These are phyloP conservation scores for Phoma sp. DNA, from an alignment of 2,329 filamentous ascomycete species.

Conservation along the genomic window DNA sequence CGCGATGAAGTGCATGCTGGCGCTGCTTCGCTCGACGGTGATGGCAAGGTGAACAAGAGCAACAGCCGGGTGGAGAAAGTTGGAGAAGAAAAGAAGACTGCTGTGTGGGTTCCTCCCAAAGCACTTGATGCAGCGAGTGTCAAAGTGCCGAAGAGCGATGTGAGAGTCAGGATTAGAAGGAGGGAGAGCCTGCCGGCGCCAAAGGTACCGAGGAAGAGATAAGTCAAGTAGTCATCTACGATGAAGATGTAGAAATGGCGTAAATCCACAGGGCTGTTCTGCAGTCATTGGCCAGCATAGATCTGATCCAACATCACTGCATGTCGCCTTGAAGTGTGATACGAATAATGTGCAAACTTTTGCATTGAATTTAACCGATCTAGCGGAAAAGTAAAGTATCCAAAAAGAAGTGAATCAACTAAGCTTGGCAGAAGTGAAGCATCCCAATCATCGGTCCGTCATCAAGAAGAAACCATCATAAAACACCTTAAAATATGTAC, in stretches of 20 bases:
- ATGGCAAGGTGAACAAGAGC: conserved; percentile 9
- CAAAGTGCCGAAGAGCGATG: conserved; percentile 59
- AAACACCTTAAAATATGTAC: neutral
- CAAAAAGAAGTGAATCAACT: conserved; percentile 12
- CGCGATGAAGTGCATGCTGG: conserved; percentile 39
- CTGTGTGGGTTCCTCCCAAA: conserved; percentile 60
- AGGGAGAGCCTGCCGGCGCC: conserved; percentile 29
- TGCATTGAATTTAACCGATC: conserved; percentile 3
- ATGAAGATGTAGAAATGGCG: too few species aligned
- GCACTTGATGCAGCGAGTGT: conserved; percentile 57
- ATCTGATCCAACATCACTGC: too few species aligned
- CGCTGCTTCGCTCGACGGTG: conserved; percentile 28
- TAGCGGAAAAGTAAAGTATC: conserved; percentile 10
- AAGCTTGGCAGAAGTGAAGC: conserved; percentile 5
- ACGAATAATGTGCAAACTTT: neutral
- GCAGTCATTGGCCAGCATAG: too few species aligned
- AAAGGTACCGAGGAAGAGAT: conserved; percentile 14
- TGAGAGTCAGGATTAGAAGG: conserved; percentile 62
- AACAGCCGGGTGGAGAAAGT: conserved; percentile 11
- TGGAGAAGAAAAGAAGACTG: conserved; percentile 27
- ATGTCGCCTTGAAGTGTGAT: too few species aligned
- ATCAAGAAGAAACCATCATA: conserved; percentile 15
- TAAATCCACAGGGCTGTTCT: too few species aligned
- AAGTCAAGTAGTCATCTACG: neutral
- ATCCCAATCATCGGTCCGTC: conserved; percentile 8